phyloP scores from a whole-genome alignment of 1,284 basidiomycete species.

The Golubevia pallescens region DNA sequence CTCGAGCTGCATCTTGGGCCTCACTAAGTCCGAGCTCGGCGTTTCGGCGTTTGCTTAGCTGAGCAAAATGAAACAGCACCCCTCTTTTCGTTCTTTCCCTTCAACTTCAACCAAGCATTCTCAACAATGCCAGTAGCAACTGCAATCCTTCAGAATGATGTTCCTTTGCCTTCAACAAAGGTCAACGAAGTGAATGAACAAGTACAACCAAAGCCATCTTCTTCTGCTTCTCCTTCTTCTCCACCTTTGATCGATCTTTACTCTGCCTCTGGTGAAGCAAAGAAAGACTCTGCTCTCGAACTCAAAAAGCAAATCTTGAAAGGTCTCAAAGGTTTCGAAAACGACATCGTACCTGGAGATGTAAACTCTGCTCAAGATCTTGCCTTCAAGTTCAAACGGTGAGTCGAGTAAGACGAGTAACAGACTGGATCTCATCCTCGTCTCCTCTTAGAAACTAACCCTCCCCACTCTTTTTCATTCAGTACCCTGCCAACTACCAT shows the following conservation, averaged over 20 bases:
- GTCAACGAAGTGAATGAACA: no score
- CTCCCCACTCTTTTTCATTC: no score
- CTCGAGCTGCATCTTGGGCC: no score
- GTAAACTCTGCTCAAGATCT: constrained; percentile 24
- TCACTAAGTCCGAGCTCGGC: no score
- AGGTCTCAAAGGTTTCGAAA: constrained; percentile 24
- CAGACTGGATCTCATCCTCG: no score
- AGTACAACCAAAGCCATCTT: not conserved
- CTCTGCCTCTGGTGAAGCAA: constrained; percentile 30
- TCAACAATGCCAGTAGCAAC: not conserved
- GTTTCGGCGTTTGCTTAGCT: no score
- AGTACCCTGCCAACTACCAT: constrained; percentile 79
- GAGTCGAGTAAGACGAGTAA: not conserved
- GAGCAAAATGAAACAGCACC: no score
- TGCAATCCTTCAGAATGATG: not conserved
- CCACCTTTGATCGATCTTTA: constrained; percentile 38
- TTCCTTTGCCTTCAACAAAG: not conserved
- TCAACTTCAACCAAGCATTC: no score
- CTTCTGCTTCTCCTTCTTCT: not conserved
- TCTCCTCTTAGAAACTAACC: no score
- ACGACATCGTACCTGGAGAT: constrained; percentile 35
- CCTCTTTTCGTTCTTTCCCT: no score
- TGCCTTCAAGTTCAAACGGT: constrained; percentile 17
- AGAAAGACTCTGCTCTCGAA: constrained; percentile 25
- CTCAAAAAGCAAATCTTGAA: constrained; percentile 31